These are phyloP conservation scores for Lactarius psammicola DNA, from an alignment of 768 basidiomycete genomes.

Conservation along the genomic window DNA sequence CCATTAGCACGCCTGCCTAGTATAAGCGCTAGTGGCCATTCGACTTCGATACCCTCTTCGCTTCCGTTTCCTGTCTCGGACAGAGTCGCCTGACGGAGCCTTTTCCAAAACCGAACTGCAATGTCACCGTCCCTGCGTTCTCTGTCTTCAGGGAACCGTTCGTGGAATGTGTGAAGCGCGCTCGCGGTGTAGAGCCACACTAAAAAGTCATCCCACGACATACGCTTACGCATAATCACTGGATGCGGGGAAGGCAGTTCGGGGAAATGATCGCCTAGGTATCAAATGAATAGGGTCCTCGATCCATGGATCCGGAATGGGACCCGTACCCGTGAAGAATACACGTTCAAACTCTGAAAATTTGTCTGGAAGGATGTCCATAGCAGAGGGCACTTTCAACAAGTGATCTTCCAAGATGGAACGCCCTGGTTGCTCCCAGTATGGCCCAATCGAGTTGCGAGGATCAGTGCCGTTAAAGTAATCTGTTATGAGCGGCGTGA, in stretches of 20 bases:
- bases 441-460: constrained; percentile 56
- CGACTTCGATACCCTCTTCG: constrained; percentile 38
- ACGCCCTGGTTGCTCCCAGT: constrained; percentile 82
- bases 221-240: constrained; percentile 54
- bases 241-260: constrained; percentile 40
- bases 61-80: constrained; percentile 26
- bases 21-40: constrained; percentile 42
- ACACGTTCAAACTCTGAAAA: constrained; percentile 49
- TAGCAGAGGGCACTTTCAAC: constrained; percentile 61
- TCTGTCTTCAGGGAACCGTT: constrained; percentile 57
- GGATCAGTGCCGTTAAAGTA: constrained; percentile 63
- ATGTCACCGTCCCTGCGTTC: constrained; percentile 56
- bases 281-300: not conserved
- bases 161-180: constrained; percentile 64
- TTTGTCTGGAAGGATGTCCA: constrained; percentile 35
- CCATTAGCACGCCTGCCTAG: constrained; percentile 1
- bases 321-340: constrained; percentile 54
- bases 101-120: constrained; percentile 60
- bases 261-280: constrained; percentile 44
- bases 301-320: not conserved
- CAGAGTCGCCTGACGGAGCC: constrained; percentile 43
- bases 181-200: constrained; percentile 72
- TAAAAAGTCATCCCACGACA: constrained; percentile 65
- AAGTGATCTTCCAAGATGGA: constrained; percentile 71
- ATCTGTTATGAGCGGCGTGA: constrained; percentile 56